These are phyloP conservation scores for Colletotrichum siamense DNA, from an alignment of 2,329 filamentous ascomycete genomes.

Conservation along the genomic window DNA sequence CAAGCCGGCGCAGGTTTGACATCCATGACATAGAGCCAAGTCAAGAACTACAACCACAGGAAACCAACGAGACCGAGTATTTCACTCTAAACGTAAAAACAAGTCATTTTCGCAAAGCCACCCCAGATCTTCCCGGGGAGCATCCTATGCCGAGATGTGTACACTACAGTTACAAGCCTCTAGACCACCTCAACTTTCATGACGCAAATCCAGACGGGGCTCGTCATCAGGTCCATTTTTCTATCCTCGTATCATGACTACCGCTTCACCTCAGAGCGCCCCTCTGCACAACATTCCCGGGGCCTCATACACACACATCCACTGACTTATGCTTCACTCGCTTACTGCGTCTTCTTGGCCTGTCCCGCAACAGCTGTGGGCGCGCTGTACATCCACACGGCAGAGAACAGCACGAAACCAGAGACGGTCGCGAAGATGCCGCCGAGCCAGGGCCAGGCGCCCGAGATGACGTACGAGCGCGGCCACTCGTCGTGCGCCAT, in stretches of 20 bases:
- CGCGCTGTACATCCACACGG: constrained; percentile 81
- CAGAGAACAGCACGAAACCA: constrained; percentile 86
- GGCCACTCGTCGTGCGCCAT: constrained; percentile 98
- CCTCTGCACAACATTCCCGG: background rate
- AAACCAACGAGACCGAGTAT: no score
- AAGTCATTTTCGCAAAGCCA: constrained; percentile 10
- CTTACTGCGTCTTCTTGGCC: constrained; percentile 55
- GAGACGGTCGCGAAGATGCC: constrained; percentile 84
- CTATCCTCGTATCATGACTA: background rate
- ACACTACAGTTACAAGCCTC: constrained; percentile 18
- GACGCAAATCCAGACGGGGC: background rate
- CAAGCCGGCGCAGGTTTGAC: background rate
- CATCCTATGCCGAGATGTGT: constrained; percentile 17
- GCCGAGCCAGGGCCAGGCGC: constrained; percentile 92
- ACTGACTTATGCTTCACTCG: accelerated
- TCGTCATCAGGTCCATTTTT: background rate
- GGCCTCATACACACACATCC: background rate
- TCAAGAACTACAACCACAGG: background rate
- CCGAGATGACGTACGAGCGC: constrained; percentile 86
- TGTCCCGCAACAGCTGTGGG: constrained; percentile 40
- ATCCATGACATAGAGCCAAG: background rate
- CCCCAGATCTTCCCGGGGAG: background rate
- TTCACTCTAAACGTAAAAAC: constrained; percentile 2
- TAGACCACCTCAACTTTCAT: background rate
- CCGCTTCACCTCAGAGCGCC: background rate